A percentile compares a stretch with the other conserved stretches of the same genome.
Conservation (phyloP, 352 stramenopile genomes). For the Plasmopara halstedii region DNA sequence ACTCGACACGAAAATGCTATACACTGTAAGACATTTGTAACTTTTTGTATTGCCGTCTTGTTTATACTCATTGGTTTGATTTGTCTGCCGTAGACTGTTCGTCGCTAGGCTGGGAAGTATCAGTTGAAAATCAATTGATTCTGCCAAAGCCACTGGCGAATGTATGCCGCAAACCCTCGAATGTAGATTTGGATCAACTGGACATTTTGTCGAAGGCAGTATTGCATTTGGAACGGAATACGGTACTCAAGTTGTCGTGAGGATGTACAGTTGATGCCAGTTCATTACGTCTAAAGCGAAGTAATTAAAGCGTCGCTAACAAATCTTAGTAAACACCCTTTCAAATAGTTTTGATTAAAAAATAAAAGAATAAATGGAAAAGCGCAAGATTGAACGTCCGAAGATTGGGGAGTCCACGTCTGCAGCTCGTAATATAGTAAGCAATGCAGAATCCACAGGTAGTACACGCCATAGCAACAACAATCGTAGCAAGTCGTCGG, state of each 20-base stretch:
- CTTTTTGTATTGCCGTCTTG: too few relatives aligned
- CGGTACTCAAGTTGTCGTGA: constrained; percentile 44
- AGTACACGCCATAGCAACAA: constrained; percentile 22
- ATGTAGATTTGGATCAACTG: constrained; percentile 45
- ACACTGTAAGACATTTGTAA: constrained; percentile 29
- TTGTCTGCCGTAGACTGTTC: constrained; percentile 33
- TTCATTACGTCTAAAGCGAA: background rate
- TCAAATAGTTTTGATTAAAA: too few relatives aligned
- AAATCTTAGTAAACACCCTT: too few relatives aligned
- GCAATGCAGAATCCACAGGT: constrained; percentile 21
- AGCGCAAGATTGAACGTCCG: constrained; percentile 9
- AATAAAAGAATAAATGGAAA: constrained; percentile 13
- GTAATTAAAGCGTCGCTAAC: too few relatives aligned
- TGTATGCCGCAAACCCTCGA: constrained; percentile 10
- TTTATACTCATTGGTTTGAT: background rate
- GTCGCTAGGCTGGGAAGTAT: constrained; percentile 42
- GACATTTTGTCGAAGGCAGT: constrained; percentile 59
- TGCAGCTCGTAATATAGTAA: constrained; percentile 4
- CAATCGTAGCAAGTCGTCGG: constrained; percentile 12
- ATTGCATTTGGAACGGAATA: constrained; percentile 69
- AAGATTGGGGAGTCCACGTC: constrained; percentile 5
- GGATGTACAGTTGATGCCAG: background rate
- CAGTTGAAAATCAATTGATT: constrained; percentile 26
- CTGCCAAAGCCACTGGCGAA: constrained; percentile 33
- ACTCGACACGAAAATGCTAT: constrained; percentile 29